Conservation (phyloP, 257 asterid species). For the Scutellaria minor region DNA sequence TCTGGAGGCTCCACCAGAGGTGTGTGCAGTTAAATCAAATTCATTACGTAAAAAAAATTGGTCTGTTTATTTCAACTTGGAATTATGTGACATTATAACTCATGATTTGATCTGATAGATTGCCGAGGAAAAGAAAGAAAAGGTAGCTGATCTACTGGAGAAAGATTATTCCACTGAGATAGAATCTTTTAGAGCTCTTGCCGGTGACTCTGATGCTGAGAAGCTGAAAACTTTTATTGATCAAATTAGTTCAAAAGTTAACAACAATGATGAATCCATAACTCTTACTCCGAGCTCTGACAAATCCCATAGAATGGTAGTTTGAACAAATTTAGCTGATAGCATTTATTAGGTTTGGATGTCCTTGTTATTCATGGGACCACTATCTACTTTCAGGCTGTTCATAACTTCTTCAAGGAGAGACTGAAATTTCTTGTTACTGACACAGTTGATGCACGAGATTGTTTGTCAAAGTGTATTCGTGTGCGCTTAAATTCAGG, state of each 20-base stretch:
- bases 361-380: slow-evolving; percentile 30
- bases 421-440: slow-evolving; percentile 82
- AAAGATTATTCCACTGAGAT: slow-evolving; percentile 65
- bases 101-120: slow-evolving; percentile 47
- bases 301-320: slow-evolving; percentile 85
- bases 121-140: slow-evolving; percentile 59
- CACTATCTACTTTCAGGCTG: slow-evolving; percentile 61
- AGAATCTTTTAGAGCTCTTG: slow-evolving; percentile 76
- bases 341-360: slow-evolving; percentile 17
- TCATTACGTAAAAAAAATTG: slow-evolving; percentile 13
- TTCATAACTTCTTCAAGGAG: slow-evolving; percentile 95
- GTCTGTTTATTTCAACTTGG: slow-evolving; percentile 23
- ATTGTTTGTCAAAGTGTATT: slow-evolving; percentile 75
- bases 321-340: slow-evolving; percentile 28
- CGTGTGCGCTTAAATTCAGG: slow-evolving; percentile 80
- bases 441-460: slow-evolving; percentile 90
- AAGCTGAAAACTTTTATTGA: slow-evolving; percentile 58
- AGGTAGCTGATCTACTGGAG: slow-evolving; percentile 50
- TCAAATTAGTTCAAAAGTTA: slow-evolving; percentile 55
- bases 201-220: slow-evolving; percentile 73
- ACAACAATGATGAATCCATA: slow-evolving; percentile 52
- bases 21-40: slow-evolving; percentile 36
- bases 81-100: slow-evolving; percentile 27
- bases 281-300: slow-evolving; percentile 84
- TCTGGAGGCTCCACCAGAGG: slow-evolving; percentile 77